These are phyloP conservation scores for Penicillium crustosum DNA, from an alignment of 2,329 filamentous ascomycete genomes.

Conservation along the genomic window DNA sequence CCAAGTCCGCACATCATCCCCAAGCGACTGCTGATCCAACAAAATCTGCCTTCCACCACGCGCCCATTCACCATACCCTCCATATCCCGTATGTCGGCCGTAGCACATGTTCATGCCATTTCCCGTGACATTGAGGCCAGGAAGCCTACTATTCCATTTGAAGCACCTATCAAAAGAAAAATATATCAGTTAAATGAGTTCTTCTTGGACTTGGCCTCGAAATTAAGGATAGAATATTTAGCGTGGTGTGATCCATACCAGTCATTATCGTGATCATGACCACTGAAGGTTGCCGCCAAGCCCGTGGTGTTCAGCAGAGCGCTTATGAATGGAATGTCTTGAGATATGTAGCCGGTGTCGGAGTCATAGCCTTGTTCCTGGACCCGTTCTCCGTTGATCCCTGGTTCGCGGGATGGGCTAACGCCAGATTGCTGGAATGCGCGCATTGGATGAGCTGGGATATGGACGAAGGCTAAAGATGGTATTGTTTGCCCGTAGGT, in stretches of 20 bases:
- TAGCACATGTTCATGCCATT: slow-evolving; percentile 55
- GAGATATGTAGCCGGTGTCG: slow-evolving; percentile 36
- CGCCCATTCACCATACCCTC: slow-evolving; percentile 66
- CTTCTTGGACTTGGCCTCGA: neutral
- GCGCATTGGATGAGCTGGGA: slow-evolving; percentile 48
- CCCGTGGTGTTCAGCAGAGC: slow-evolving; percentile 57
- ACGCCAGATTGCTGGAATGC: slow-evolving; percentile 48
- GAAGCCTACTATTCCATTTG: slow-evolving; percentile 37
- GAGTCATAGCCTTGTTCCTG: slow-evolving; percentile 24
- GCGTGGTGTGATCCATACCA: slow-evolving; percentile 47
- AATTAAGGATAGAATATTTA: neutral
- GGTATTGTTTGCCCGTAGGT: slow-evolving; percentile 44
- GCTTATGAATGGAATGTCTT: slow-evolving; percentile 64
- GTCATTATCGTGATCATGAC: slow-evolving; percentile 65
- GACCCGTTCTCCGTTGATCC: slow-evolving; percentile 50
- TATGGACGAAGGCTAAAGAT: slow-evolving; percentile 57
- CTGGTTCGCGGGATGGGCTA: slow-evolving; percentile 44
- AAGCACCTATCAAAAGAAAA: slow-evolving; percentile 34
- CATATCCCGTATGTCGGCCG: slow-evolving; percentile 67
- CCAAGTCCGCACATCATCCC: slow-evolving; percentile 57
- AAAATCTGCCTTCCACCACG: slow-evolving; percentile 60
- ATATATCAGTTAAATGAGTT: slow-evolving; percentile 14
- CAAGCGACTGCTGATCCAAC: slow-evolving; percentile 47
- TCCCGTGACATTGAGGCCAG: slow-evolving; percentile 37
- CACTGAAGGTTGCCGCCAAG: slow-evolving; percentile 60